phyloP scores from a whole-genome alignment of 2,329 filamentous ascomycete species.

The Cladosporium sp. region DNA sequence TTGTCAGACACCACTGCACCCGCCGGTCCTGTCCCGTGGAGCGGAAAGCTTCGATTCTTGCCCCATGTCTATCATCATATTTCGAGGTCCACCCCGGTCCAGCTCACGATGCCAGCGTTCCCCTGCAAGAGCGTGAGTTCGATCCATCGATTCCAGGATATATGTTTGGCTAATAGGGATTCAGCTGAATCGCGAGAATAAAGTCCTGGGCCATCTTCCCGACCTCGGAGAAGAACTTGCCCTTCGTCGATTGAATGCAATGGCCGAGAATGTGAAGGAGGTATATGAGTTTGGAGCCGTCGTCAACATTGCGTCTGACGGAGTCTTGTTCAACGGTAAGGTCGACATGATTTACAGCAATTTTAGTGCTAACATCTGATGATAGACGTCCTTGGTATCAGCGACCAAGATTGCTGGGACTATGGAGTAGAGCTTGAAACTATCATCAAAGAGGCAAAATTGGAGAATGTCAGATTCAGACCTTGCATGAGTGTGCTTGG shows the following conservation, averaged over 20 bases:
- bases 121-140: not conserved
- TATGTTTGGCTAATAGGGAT: not conserved
- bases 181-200: not conserved
- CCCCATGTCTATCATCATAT: not conserved
- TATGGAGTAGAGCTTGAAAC: not conserved
- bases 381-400: not conserved
- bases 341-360: not conserved
- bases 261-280: not conserved
- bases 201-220: not conserved
- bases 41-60: not conserved
- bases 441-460: not conserved
- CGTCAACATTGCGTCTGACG: not conserved
- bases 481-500: not conserved
- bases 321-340: not conserved
- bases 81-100: not conserved
- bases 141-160: not conserved
- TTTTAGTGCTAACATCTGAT: not conserved
- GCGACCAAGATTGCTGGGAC: not conserved
- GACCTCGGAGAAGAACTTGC: not conserved
- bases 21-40: not conserved
- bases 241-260: not conserved
- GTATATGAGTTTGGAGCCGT: not conserved
- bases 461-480: not conserved
- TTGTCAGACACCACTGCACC: not conserved
- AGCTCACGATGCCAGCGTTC: not conserved